Base-by-base conservation (phyloP, 257 asterid genomes). In the Vinca minor region DNA sequence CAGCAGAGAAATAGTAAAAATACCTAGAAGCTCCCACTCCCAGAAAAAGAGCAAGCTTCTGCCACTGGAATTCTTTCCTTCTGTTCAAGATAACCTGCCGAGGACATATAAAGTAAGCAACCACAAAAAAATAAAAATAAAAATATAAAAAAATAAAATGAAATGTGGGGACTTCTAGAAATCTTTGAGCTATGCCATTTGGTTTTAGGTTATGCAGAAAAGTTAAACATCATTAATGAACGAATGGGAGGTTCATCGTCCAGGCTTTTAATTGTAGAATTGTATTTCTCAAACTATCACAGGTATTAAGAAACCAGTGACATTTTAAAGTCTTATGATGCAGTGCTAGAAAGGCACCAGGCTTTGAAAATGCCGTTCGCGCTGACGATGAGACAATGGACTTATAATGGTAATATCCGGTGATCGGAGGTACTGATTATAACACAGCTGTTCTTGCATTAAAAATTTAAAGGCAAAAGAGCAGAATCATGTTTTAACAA, bases 61-160 rank as follows among this genome's bases (percentile, higher is more conserved):
- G 70, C 98, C 96, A 92, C 58, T 87, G 95, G 70, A 92, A 84
- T 73, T 92, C 98, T 74, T 81, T 87, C 73, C 82, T 87, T 67
- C 81, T 80, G 80, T 89, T 89, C 65, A 92, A 85, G 14, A 87
- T 89, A 63, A 85, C 95, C 98, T 92, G 82, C 69, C 58, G 18
- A 18, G 55, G 62, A 69, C 73, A 69, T 34, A 4, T 62, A 55
- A 18, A 62, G 67, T 34, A 62, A 71, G 66, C 20, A 47, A 47
- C 54, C 42, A 39, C 44, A 31, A 18, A 39, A n/a, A 5, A 21
- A 62, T 35, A 36, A 46, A 25, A 26, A 44, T 12, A 2, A 48
- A 62, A 63, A n/a, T 8, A 20, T n/a, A 35, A 25, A 10, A 49
- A 49, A 12, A 20, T 12, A 20, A 49, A 13, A 48, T 63, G 46